Conservation (phyloP, 2,329 filamentous ascomycete species). For the Pyrenochaeta sp. region DNA sequence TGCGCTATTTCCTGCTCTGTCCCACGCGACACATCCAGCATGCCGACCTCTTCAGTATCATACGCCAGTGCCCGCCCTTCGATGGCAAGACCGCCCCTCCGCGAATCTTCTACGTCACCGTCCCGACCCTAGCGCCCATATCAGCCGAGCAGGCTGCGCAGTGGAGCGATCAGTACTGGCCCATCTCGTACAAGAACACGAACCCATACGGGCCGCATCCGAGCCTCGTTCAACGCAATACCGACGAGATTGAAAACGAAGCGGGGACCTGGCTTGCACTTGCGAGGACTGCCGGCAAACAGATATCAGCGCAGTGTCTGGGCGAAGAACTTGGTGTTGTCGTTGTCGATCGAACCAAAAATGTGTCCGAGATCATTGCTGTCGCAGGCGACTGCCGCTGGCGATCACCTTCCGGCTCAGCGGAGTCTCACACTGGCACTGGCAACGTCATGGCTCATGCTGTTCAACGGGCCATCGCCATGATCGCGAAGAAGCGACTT, state of each 20-base stretch:
- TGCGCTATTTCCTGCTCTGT: slow-evolving; percentile 62
- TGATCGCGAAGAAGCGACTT: slow-evolving; percentile 72
- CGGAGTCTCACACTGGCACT: slow-evolving; percentile 47
- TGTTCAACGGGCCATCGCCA: slow-evolving; percentile 80
- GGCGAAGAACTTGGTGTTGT: slow-evolving; percentile 79
- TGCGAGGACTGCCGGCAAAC: slow-evolving; percentile 69
- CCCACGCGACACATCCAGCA: slow-evolving; percentile 61
- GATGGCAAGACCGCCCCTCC: slow-evolving; percentile 50
- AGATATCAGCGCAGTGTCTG: slow-evolving; percentile 65
- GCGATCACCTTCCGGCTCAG: slow-evolving; percentile 52
- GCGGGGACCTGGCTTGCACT: slow-evolving; percentile 73
- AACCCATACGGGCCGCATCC: slow-evolving; percentile 88
- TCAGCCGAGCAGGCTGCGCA: slow-evolving; percentile 76
- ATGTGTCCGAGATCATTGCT: slow-evolving; percentile 67
- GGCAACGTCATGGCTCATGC: slow-evolving; percentile 83
- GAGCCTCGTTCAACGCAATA: slow-evolving; percentile 73
- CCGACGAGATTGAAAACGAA: slow-evolving; percentile 71
- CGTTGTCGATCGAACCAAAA: slow-evolving; percentile 68
- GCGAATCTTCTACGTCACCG: slow-evolving; percentile 69
- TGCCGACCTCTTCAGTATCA: slow-evolving; percentile 55
- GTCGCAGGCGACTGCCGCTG: slow-evolving; percentile 80
- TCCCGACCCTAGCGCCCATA: slow-evolving; percentile 77
- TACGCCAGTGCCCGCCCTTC: slow-evolving; percentile 51
- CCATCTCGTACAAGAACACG: slow-evolving; percentile 84
- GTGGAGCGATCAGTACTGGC: slow-evolving; percentile 83